phyloP scores from a whole-genome alignment of 768 basidiomycete species.

The Suillus placidus region DNA sequence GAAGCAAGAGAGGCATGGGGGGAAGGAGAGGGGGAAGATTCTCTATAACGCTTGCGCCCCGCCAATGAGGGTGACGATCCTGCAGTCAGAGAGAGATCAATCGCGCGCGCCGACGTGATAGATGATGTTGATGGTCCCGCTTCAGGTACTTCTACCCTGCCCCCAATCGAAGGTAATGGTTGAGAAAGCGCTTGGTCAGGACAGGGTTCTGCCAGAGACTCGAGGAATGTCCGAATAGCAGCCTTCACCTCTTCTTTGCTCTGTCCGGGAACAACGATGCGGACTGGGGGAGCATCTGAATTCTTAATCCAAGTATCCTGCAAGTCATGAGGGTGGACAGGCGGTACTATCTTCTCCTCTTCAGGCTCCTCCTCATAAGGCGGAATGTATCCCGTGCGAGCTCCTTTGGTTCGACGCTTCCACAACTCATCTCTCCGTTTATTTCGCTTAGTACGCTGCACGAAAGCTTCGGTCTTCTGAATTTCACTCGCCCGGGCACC shows the following conservation, averaged over 20 bases:
- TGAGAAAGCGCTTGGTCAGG: neutral
- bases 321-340: slow-evolving; percentile 37
- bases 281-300: slow-evolving; percentile 36
- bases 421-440: slow-evolving; percentile 26
- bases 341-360: slow-evolving; percentile 36
- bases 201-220: slow-evolving; percentile 18
- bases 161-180: neutral
- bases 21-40: slow-evolving; percentile 6
- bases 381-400: slow-evolving; percentile 33
- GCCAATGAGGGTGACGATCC: neutral
- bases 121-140: neutral
- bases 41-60: slow-evolving; percentile 10
- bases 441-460: slow-evolving; percentile 34
- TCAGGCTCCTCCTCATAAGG: slow-evolving; percentile 33
- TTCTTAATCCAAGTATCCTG: slow-evolving; percentile 38
- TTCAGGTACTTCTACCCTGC: neutral
- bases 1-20: slow-evolving; percentile 2
- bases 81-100: neutral
- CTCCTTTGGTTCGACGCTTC: slow-evolving; percentile 31
- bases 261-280: slow-evolving; percentile 43
- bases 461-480: slow-evolving; percentile 34
- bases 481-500: slow-evolving; percentile 40
- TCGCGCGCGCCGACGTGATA: too few species aligned
- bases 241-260: slow-evolving; percentile 24
- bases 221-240: slow-evolving; percentile 25